phyloP scores from a whole-genome alignment of 805 yeast species.

The Lachancea nothofagi region DNA sequence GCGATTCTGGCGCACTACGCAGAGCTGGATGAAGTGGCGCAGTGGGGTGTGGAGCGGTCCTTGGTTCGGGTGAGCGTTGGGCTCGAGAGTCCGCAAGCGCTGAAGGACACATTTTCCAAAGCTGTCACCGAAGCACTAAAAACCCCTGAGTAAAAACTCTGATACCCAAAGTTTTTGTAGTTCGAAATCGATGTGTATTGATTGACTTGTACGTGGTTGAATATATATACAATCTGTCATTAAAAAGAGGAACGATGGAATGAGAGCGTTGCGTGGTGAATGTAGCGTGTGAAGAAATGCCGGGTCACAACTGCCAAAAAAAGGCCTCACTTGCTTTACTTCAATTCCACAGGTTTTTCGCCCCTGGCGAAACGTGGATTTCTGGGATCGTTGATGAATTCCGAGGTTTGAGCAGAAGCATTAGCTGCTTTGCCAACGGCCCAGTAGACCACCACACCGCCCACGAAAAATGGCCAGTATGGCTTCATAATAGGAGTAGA shows the following conservation, averaged over 20 bases:
- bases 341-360: conserved; percentile 42
- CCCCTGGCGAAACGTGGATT: conserved; percentile 79
- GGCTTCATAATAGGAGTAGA: conserved; percentile 49
- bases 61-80: conserved; percentile 82
- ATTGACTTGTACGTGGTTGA: conserved; percentile 5
- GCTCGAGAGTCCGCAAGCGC: conserved; percentile 61
- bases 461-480: conserved; percentile 86
- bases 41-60: conserved; percentile 78
- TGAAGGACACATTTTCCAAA: conserved; percentile 43
- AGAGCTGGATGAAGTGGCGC: conserved; percentile 71
- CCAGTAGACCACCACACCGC: conserved; percentile 72
- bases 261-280: background rate
- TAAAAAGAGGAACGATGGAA: background rate
- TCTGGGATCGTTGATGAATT: conserved; percentile 91
- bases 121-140: conserved; percentile 42
- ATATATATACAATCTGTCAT: conserved; percentile 10
- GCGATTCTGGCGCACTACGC: conserved; percentile 78
- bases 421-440: conserved; percentile 63
- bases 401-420: conserved; percentile 65
- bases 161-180: background rate
- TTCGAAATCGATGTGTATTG: background rate
- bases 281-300: too few species aligned
- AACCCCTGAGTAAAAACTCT: background rate
- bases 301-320: background rate
- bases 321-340: conserved; percentile 11